phyloP scores from a whole-genome alignment of 2,329 filamentous ascomycete genomes.

The Aspergillus udagawae region DNA sequence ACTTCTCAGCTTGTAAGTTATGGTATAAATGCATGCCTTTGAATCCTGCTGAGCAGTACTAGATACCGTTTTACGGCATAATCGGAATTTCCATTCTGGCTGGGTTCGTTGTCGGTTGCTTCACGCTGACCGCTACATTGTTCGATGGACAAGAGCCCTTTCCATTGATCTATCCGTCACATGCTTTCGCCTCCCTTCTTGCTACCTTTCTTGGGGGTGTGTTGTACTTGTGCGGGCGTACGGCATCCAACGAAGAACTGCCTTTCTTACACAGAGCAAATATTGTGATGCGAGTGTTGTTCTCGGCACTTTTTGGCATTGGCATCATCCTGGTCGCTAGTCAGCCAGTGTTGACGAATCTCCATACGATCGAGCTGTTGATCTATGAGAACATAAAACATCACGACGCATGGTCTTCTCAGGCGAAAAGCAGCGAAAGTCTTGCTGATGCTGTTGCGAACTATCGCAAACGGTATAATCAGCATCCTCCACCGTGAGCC shows the following conservation, averaged over 20 bases:
- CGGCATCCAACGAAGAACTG: constrained; percentile 26
- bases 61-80: constrained; percentile 41
- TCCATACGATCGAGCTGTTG: constrained; percentile 55
- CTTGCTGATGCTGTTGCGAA: constrained; percentile 48
- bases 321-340: constrained; percentile 39
- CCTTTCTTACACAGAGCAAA: constrained; percentile 25
- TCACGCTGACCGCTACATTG: constrained; percentile 28
- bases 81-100: constrained; percentile 37
- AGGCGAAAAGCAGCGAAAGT: constrained; percentile 46
- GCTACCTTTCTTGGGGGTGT: constrained; percentile 27
- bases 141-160: constrained; percentile 31
- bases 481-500: constrained; percentile 52
- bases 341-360: constrained; percentile 37
- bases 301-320: constrained; percentile 42
- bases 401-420: constrained; percentile 48
- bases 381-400: constrained; percentile 48
- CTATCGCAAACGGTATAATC: constrained; percentile 51
- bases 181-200: constrained; percentile 27
- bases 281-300: constrained; percentile 31
- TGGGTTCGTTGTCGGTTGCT: constrained; percentile 32
- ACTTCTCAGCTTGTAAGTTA: constrained; percentile 39
- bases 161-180: constrained; percentile 25
- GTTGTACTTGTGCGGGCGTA: constrained; percentile 25
- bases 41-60: constrained; percentile 7
- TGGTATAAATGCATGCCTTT: not conserved